These are phyloP conservation scores for Moesziomyces parantarcticus DNA, from an alignment of 1,284 basidiomycete genomes.

Conservation along the genomic window DNA sequence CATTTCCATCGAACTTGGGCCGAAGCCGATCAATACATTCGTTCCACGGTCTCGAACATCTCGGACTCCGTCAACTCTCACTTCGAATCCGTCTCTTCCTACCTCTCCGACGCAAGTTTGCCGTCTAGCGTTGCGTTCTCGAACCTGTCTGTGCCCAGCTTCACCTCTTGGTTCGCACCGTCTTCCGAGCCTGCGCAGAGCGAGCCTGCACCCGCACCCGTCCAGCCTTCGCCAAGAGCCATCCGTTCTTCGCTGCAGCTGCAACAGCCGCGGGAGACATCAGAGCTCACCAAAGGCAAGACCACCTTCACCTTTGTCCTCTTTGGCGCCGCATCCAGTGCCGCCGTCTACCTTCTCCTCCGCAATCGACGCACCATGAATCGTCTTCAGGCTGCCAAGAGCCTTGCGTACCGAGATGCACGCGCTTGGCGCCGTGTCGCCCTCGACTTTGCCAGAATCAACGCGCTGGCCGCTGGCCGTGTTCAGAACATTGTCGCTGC, in stretches of 20 bases:
- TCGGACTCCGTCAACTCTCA: slow-evolving; percentile 1
- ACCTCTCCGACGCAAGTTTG: slow-evolving; percentile 1
- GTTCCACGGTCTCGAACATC: slow-evolving; percentile 8
- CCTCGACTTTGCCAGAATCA: slow-evolving; percentile 42
- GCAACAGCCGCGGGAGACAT: neutral
- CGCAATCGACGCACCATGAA: slow-evolving; percentile 39
- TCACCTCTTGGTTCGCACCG: slow-evolving; percentile 20
- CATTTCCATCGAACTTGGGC: neutral
- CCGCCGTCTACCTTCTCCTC: slow-evolving; percentile 20
- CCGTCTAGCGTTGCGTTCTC: neutral
- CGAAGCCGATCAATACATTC: neutral
- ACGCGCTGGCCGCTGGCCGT: slow-evolving; percentile 33
- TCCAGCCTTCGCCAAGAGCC: neutral
- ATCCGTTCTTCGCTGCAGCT: neutral
- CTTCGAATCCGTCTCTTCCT: slow-evolving; percentile 7
- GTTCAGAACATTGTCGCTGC: slow-evolving; percentile 31
- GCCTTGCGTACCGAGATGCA: slow-evolving; percentile 33
- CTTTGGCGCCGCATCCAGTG: slow-evolving; percentile 31
- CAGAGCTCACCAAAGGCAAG: slow-evolving; percentile 4
- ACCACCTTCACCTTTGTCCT: slow-evolving; percentile 49
- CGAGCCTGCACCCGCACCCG: neutral
- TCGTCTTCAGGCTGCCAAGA: slow-evolving; percentile 36
- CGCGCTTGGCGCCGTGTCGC: slow-evolving; percentile 49
- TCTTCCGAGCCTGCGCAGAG: neutral
- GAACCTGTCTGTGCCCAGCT: neutral